These are phyloP conservation scores for Fusarium caatingaense DNA, from an alignment of 2,329 filamentous ascomycete genomes.

Conservation along the genomic window DNA sequence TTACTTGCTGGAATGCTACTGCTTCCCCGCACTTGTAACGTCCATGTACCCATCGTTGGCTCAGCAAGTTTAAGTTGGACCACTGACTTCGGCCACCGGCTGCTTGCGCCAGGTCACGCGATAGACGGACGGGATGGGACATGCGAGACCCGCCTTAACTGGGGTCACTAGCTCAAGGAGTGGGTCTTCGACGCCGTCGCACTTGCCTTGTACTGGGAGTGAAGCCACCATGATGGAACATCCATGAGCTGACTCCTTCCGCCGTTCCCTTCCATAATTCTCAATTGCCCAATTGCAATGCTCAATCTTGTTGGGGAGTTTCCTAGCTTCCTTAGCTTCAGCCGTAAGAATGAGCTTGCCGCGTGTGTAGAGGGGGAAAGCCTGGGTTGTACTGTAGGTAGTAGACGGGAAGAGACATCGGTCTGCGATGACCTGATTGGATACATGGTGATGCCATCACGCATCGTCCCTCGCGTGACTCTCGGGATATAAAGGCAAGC, in stretches of 20 bases:
- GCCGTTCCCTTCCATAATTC: constrained; percentile 12
- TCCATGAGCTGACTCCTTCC: constrained; percentile 21
- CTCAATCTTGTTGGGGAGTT: constrained; percentile 9
- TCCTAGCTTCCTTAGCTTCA: constrained; percentile 9
- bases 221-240: constrained; percentile 20
- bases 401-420: constrained; percentile 24
- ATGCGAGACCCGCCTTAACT: constrained; percentile 34
- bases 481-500: constrained; percentile 43
- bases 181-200: constrained; percentile 6
- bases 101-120: constrained; percentile 51
- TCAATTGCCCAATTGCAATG: constrained; percentile 32
- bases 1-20: constrained; percentile 7
- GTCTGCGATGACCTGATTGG: constrained; percentile 47
- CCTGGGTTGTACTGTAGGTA: neutral
- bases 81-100: constrained; percentile 40
- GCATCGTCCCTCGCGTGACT: constrained; percentile 44
- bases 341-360: neutral
- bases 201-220: constrained; percentile 7
- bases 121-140: constrained; percentile 45
- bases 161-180: constrained; percentile 1
- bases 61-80: constrained; percentile 14
- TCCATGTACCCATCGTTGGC: neutral
- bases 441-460: constrained; percentile 45
- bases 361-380: neutral
- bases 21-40: constrained; percentile 21